Conservation (phyloP, 176 grass and related monocot genomes). For the Carex parvula region DNA sequence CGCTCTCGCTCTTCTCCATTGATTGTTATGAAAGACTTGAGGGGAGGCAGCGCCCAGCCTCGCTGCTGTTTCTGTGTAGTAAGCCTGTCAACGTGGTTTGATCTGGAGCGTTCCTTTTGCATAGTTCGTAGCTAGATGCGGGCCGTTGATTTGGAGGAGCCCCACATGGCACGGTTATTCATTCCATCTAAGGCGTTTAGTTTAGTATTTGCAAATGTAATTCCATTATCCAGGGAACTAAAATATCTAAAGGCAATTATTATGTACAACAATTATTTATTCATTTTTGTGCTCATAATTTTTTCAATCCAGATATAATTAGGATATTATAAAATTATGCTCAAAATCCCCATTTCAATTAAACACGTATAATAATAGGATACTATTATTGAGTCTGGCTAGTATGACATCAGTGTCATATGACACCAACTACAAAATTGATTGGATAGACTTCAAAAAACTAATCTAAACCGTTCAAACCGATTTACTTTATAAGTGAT, state of each 20-base stretch:
- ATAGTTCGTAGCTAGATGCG: not conserved
- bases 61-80: conserved; percentile 78
- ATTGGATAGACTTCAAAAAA: too few species aligned
- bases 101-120: conserved; percentile 16
- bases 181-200: not conserved
- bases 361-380: too few species aligned
- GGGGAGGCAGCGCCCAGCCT: conserved; percentile 47
- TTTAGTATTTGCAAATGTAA: conserved; percentile 7
- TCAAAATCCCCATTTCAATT: not conserved
- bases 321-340: not conserved
- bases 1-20: conserved; percentile 98
- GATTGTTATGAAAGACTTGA: conserved; percentile 97
- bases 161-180: not conserved
- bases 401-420: too few species aligned
- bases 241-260: not conserved
- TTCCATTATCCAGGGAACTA: not conserved
- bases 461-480: too few species aligned
- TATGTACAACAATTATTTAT: conserved; percentile 13
- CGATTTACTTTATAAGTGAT: too few species aligned
- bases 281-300: conserved; percentile 12
- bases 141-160: not conserved
- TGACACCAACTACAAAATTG: too few species aligned
- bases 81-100: conserved; percentile 88
- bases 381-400: too few species aligned
- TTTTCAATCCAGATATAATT: not conserved